These are phyloP conservation scores for Haematococcus lacustris DNA, from an alignment of 139 green algal genomes.

Conservation along the genomic window DNA sequence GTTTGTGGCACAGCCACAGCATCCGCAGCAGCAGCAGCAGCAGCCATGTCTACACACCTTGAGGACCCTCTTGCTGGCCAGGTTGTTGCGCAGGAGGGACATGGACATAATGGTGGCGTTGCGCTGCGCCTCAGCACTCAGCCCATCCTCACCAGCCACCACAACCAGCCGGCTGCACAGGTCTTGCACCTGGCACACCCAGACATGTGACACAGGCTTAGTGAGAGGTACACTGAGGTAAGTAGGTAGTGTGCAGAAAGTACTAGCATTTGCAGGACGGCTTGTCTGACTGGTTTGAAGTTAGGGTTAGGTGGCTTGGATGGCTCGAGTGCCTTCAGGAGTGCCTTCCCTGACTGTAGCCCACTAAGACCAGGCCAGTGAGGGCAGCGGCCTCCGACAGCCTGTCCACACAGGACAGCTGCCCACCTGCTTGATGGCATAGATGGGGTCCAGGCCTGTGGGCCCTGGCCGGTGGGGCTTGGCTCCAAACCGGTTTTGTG, in stretches of 20 bases:
- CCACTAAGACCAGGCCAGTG: too few relatives aligned
- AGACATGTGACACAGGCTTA: not conserved
- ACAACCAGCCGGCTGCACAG: slow-evolving; percentile 68
- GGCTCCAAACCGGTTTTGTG: slow-evolving; percentile 77
- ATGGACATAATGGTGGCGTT: slow-evolving; percentile 94
- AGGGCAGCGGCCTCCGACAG: too few relatives aligned
- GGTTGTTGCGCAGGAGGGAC: slow-evolving; percentile 69
- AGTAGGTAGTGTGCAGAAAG: not conserved
- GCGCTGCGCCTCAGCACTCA: slow-evolving; percentile 85
- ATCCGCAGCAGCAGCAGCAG: too few relatives aligned
- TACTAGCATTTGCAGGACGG: too few relatives aligned
- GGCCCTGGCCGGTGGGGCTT: slow-evolving; percentile 11
- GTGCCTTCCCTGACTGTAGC: too few relatives aligned
- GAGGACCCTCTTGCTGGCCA: slow-evolving; percentile 85
- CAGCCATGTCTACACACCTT: slow-evolving; percentile 15
- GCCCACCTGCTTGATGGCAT: slow-evolving; percentile 51
- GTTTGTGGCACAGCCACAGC: too few relatives aligned
- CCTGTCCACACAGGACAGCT: too few relatives aligned
- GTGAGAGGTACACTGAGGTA: not conserved
- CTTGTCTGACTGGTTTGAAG: too few relatives aligned
- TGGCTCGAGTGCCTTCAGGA: too few relatives aligned
- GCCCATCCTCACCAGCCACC: slow-evolving; percentile 72
- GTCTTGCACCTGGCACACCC: slow-evolving; percentile 36
- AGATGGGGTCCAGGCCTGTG: slow-evolving; percentile 50
- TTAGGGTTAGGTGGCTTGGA: too few relatives aligned